Percentiles rank a stretch among this genome's conserved stretches.
Conservation (phyloP, 2,329 filamentous ascomycete genomes). For the Achaetomium macrosporum region DNA sequence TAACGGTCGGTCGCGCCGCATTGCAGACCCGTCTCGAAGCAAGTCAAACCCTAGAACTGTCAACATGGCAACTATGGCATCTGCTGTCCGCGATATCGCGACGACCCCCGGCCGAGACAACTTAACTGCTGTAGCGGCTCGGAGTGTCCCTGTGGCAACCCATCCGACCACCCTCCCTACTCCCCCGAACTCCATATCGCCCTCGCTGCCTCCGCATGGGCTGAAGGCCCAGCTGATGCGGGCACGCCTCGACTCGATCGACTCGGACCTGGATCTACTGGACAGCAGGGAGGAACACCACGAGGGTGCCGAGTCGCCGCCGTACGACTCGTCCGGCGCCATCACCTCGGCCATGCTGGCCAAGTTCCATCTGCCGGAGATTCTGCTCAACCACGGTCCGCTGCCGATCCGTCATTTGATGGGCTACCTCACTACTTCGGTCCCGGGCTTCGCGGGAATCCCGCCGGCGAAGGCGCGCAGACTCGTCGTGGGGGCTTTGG, state of each 20-base stretch:
- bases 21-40: slow-evolving; percentile 43
- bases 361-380: slow-evolving; percentile 83
- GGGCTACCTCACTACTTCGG: slow-evolving; percentile 85
- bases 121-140: slow-evolving; percentile 67
- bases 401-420: slow-evolving; percentile 93
- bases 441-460: slow-evolving; percentile 87
- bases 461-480: slow-evolving; percentile 84
- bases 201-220: slow-evolving; percentile 74
- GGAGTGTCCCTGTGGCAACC: slow-evolving; percentile 58
- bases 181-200: slow-evolving; percentile 92
- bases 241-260: slow-evolving; percentile 58
- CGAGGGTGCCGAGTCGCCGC: slow-evolving; percentile 39
- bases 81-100: slow-evolving; percentile 62
- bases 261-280: slow-evolving; percentile 83
- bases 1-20: slow-evolving; percentile 29
- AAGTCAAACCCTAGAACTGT: slow-evolving; percentile 32
- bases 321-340: slow-evolving; percentile 66
- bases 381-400: slow-evolving; percentile 83
- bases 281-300: slow-evolving; percentile 50
- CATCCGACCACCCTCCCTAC: slow-evolving; percentile 75
- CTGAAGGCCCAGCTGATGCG: slow-evolving; percentile 62
- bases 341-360: slow-evolving; percentile 84
- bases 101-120: slow-evolving; percentile 60
- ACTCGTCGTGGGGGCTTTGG: slow-evolving; percentile 85
- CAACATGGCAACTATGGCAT: slow-evolving; percentile 60